Evolutionary conservation across 2,329 filamentous ascomycete genomes (phyloP), one percentile per base, ranked within the genome.

Genomic region (Arthrobotrys iridis): DNA sequence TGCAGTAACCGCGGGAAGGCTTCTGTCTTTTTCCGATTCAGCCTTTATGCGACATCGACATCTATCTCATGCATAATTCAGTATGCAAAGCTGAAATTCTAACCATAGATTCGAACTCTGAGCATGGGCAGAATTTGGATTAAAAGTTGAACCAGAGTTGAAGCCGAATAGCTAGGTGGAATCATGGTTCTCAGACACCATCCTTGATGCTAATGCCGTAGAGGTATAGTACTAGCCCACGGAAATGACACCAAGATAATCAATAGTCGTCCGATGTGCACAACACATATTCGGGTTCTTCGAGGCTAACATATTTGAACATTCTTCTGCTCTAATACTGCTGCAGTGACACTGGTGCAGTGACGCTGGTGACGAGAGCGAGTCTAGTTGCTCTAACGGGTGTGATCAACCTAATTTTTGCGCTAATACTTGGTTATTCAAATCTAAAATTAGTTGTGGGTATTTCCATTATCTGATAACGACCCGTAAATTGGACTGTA

Each of bases 11-110:
- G 48, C 35, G 13, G 30, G 24, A 24, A 24, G 28, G 6, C 30
- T 55, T 20, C 37, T 20, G n/a, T 24, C 24, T 20, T 60, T 64
- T 66, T 28, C 68, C 59, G n/a, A 73, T 73, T 73, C 68, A 73
- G 68, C 40, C 68, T 73, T 66, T 65, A 59, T 73, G 45, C 46
- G 28, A 26, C 35, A 37, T 33, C 24, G n/a, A 50, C 26, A 35
- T 10, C 11, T 62, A 5, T 45, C 28, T 26, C 35, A 35, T 33
- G 43, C 30, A 65, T 20, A 30, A 18, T 65, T 18, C 22, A 24
- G 22, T n/a, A n/a, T n/a, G n/a, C 41, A 41, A 37, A 35, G 20
- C 40, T 28, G 15, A 59, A 20, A 43, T 41, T 13, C 13, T 43
- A 59, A 43, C 22, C 50, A 59, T 18, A 45, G 35, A 30, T 59